Evolutionary conservation across 192 early-diverging fungal genomes (phyloP), one percentile per base, ranked within the genome.

Genomic region (Rhizoclosmatium sp.): DNA sequence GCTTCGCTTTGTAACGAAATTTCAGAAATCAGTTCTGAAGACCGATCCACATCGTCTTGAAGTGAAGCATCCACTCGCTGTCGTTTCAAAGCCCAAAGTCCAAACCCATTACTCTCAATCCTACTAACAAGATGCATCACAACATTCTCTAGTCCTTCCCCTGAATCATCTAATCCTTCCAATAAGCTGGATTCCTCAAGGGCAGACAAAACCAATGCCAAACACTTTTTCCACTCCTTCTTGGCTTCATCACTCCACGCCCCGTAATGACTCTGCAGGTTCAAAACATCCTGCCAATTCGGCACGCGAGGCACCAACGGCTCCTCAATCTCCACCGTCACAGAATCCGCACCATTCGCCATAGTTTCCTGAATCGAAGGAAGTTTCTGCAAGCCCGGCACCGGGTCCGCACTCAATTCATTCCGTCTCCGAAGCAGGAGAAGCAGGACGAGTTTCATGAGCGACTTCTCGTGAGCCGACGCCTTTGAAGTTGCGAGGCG

Each of bases 71-170:
- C 12, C 48, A 56, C 54, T n/a, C 54, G 54, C 54, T n/a, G n/a
- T 41, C 80, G 83, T 4, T 84, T 65, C 4, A 77, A 69, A 64
- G 83, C 79, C 85, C 85, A 92, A 59, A 93, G 78, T 2, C 92
- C 92, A 84, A 93, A 93, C 1, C 89, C 90, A 81, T 92, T 93
- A 71, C 86, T 88, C 69, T 93, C 92, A 51, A 92, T 82, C 21
- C 78, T 67, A 42, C 86, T 88, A 59, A 92, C 83, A 70, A 92
- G 59, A 64, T 87, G 78, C 80, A 92, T 85, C 39, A 93, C n/a
- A 10, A 42, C 69, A 4, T 42, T 14, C 62, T 77, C 60, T 4
- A 60, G 2, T 23, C 10, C 23, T 21, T 66, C 65, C 16, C 56
- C 59, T 10, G 23, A 40, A 45, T 10, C 9, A 64, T 23, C 16